Evolutionary conservation across 192 early-diverging fungal species (phyloP).

Genomic region (Coemansia asiatica): DNA sequence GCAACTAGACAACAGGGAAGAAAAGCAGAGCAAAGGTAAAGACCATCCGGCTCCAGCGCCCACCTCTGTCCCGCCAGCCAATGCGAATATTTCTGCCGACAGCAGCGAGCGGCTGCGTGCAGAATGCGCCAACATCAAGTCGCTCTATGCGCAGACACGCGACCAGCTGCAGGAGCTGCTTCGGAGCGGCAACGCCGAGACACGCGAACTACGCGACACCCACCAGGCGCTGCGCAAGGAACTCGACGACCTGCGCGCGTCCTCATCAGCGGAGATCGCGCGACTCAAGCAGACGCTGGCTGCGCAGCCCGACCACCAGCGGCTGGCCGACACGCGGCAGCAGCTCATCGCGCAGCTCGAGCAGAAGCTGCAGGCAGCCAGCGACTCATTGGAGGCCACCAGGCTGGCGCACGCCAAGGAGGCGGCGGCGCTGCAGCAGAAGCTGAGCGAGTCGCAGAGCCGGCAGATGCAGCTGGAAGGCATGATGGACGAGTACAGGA

Average conservation of each 20-base stretch:
- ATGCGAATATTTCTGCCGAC: constrained; percentile 9
- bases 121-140: constrained; percentile 46
- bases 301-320: constrained; percentile 6
- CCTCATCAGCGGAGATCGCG: not conserved
- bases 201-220: constrained; percentile 9
- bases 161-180: constrained; percentile 52
- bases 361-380: not conserved
- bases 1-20: not conserved
- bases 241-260: constrained; percentile 9
- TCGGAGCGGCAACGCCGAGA: constrained; percentile 22
- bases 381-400: constrained; percentile 6
- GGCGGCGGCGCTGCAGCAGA: not conserved
- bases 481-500: constrained; percentile 9
- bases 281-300: constrained; percentile 12
- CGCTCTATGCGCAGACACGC: constrained; percentile 51
- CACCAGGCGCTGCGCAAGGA: constrained; percentile 15
- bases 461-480: constrained; percentile 10
- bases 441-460: constrained; percentile 6
- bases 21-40: too few relatives aligned
- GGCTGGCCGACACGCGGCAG: constrained; percentile 10
- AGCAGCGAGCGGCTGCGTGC: constrained; percentile 29
- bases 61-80: too few relatives aligned
- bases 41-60: too few relatives aligned
- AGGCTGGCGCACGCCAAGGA: constrained; percentile 7
- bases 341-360: constrained; percentile 14